phyloP scores from a whole-genome alignment of 345 rosid genomes.

The Raphanus raphanistrum region DNA sequence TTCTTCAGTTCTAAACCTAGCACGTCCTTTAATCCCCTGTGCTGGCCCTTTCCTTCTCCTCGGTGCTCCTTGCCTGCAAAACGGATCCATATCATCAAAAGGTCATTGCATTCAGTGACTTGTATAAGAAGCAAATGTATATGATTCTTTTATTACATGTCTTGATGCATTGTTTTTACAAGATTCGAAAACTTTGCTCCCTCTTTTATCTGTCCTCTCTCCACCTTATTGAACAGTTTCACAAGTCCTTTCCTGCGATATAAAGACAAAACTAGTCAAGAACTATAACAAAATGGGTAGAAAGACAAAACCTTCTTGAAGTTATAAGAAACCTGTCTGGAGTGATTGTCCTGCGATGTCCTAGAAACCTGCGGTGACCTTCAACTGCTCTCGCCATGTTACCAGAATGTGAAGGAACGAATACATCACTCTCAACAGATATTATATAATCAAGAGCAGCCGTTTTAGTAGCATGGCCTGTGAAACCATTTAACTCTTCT shows the following conservation, averaged over 20 bases:
- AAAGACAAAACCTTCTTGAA: neutral
- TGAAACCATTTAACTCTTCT: conserved; percentile 60
- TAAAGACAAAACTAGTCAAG: neutral
- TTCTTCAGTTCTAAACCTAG: conserved; percentile 81
- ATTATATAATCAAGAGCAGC: conserved; percentile 96
- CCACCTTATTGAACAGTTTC: conserved; percentile 63
- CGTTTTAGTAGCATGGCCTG: conserved; percentile 71
- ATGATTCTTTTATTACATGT: conserved; percentile 47
- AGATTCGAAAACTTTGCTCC: conserved; percentile 47
- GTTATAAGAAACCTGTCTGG: conserved; percentile 62
- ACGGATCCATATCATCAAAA: neutral
- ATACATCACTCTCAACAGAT: conserved; percentile 82
- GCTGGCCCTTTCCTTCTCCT: conserved; percentile 66
- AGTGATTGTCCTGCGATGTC: conserved; percentile 77
- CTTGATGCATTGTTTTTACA: conserved; percentile 67
- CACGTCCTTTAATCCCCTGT: conserved; percentile 77
- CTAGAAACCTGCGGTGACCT: conserved; percentile 94
- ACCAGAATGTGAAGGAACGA: conserved; percentile 85
- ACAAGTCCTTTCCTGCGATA: conserved; percentile 73
- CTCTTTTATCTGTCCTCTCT: conserved; percentile 56
- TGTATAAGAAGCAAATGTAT: neutral
- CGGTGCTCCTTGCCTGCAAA: conserved; percentile 80
- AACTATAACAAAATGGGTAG: neutral
- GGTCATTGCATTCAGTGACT: neutral
- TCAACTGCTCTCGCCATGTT: conserved; percentile 98